Conservation (phyloP, 2,329 filamentous ascomycete species). For the Elsinoe perseae region DNA sequence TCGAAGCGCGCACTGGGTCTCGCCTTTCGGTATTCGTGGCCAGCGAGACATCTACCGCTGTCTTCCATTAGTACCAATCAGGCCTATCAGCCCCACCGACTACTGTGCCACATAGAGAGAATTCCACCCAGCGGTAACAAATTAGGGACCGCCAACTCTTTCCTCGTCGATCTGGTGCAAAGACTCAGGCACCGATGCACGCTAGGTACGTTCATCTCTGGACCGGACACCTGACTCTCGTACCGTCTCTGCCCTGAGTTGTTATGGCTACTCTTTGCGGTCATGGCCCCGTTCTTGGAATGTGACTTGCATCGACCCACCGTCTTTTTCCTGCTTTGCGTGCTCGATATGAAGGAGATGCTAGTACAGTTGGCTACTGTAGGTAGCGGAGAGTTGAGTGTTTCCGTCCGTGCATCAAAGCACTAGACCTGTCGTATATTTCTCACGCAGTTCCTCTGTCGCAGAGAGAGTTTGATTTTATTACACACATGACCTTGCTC, state of each 20-base stretch:
- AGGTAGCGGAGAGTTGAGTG: neutral
- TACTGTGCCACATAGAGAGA: neutral
- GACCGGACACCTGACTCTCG: neutral
- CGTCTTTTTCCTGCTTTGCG: neutral
- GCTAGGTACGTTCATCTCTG: neutral
- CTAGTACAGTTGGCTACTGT: neutral
- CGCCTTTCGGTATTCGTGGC: no score
- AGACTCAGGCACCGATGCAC: neutral
- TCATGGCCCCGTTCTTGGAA: neutral
- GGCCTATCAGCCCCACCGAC: neutral
- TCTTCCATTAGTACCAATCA: neutral
- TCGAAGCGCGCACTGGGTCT: no score
- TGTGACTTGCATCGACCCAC: conserved; percentile 8
- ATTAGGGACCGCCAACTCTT: neutral
- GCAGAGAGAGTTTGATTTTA: neutral
- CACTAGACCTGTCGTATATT: neutral
- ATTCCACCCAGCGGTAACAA: neutral
- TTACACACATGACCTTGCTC: neutral
- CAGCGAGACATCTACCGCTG: neutral
- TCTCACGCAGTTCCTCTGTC: neutral
- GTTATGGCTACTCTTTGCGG: neutral
- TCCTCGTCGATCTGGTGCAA: neutral
- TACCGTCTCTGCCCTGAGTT: neutral
- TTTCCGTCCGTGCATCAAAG: neutral
- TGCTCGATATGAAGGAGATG: neutral